Conservation (phyloP, 1,284 basidiomycete species). For the Melampsora abietis-canadensis region DNA sequence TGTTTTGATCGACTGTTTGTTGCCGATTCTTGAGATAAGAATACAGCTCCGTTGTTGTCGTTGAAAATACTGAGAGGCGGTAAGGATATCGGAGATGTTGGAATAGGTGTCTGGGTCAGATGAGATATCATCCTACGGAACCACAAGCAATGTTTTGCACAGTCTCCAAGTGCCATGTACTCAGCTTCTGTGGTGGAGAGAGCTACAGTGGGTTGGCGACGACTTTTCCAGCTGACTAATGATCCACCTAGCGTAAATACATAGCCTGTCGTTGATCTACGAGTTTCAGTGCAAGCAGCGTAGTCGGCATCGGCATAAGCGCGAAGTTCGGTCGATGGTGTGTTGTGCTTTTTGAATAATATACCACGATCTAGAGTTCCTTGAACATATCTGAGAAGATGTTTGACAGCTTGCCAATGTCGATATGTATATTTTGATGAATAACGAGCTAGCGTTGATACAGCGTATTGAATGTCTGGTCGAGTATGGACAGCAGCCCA, state of each 20-base stretch:
- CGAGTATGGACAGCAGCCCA: no score
- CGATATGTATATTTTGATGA: no score
- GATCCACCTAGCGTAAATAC: neutral
- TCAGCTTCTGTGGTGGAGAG: constrained; percentile 4
- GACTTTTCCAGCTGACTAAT: neutral
- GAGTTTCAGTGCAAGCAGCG: neutral
- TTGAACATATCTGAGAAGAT: neutral
- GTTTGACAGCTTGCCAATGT: no score
- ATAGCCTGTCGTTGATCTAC: neutral
- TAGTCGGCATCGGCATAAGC: neutral
- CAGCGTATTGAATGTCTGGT: no score
- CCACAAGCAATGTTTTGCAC: constrained; percentile 4
- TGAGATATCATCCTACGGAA: neutral
- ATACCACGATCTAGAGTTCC: neutral
- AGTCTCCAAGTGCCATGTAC: neutral
- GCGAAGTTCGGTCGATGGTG: neutral
- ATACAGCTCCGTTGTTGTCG: neutral
- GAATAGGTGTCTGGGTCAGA: neutral
- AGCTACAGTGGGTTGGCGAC: neutral
- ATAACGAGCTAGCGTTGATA: no score
- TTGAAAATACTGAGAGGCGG: neutral
- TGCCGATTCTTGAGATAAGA: neutral
- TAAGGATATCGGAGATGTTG: neutral
- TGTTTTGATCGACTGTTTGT: constrained; percentile 10
- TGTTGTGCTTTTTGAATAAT: neutral